Base-by-base conservation (phyloP, 2,329 filamentous ascomycete species). In the Penicillium brasilianum region DNA sequence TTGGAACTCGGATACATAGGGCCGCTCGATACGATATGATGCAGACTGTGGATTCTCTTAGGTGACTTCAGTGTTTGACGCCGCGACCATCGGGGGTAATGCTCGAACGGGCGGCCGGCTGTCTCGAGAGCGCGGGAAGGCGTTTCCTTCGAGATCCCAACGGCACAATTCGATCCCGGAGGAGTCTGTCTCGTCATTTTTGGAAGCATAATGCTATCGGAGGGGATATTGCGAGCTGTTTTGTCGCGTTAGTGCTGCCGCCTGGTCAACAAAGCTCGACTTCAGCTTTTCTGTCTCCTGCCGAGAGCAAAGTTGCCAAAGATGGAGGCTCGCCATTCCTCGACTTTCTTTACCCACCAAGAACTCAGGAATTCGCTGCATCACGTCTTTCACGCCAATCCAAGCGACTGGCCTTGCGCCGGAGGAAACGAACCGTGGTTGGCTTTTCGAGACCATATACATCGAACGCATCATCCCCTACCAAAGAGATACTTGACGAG, bases 61-160 rank as follows among this genome's bases (percentile, higher is more conserved):
- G 69, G 69, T 70, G 69, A 72, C 61, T 60, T 66, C 57, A 66
- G 48, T 67, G 67, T 69, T 69, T 62, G 62, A 68, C 61, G 57
- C 67, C 67, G 68, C 66, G 68, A 71, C 66, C 64, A 64, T 69
- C 62, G 67, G 65, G 74, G 77, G 81, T 77, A 73, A 83, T 83
- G 81, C 80, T 83, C 71, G 81, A 83, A 80, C 80, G 81, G 72
- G 78, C 81, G 68, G 76, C 78, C 62, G 76, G 79, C 76, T 81
- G 78, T 71, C 75, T 83, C 72, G 81, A 83, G 73, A 80, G 75
- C 75, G 80, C 80, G 70, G 79, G 80, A 69, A 76, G 80, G 73
- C 76, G 77, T 75, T 71, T 82, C 63, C 71, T 80, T 63, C 76
- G 75, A 65, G 75, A 78, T 63, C 67, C 77, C 56, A 76, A 77